These are phyloP conservation scores for Leccinum obscurum DNA, from an alignment of 768 basidiomycete species.

Conservation along the genomic window DNA sequence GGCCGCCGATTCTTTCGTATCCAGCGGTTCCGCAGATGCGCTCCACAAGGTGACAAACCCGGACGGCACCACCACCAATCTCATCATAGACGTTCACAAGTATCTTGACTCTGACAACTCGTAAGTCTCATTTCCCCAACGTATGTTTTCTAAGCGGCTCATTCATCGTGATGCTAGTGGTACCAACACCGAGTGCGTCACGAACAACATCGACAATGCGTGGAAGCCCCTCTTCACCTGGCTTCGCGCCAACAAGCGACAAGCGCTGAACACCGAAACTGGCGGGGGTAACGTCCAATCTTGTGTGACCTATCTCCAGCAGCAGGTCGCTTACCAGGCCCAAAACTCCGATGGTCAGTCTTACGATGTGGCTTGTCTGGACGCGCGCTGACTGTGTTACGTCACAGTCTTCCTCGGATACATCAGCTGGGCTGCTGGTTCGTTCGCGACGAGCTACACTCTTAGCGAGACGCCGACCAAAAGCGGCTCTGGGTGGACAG, in stretches of 20 bases:
- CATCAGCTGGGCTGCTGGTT: conserved; percentile 61
- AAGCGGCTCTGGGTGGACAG: conserved; percentile 35
- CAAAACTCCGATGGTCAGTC: conserved; percentile 48
- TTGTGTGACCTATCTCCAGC: conserved; percentile 45
- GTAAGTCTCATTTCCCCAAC: conserved; percentile 26
- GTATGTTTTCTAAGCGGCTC: neutral
- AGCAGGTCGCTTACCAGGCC: conserved; percentile 48
- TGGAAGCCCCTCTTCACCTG: conserved; percentile 50
- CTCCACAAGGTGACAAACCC: conserved; percentile 45
- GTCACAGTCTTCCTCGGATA: conserved; percentile 51
- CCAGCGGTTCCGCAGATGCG: conserved; percentile 50
- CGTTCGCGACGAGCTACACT: conserved; percentile 41
- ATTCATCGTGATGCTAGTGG: conserved; percentile 26
- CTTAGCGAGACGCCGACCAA: conserved; percentile 36
- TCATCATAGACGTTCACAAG: conserved; percentile 64
- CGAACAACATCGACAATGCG: conserved; percentile 50
- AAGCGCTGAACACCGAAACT: conserved; percentile 61
- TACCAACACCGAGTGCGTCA: conserved; percentile 48
- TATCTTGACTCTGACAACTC: conserved; percentile 59
- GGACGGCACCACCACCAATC: conserved; percentile 43
- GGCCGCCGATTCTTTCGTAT: conserved; percentile 50
- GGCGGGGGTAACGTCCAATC: conserved; percentile 55
- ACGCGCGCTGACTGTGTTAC: neutral
- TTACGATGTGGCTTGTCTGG: neutral
- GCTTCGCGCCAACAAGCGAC: conserved; percentile 49